phyloP scores from a whole-genome alignment of 2,329 filamentous ascomycete genomes.

The Trichoderma oligosporum region DNA sequence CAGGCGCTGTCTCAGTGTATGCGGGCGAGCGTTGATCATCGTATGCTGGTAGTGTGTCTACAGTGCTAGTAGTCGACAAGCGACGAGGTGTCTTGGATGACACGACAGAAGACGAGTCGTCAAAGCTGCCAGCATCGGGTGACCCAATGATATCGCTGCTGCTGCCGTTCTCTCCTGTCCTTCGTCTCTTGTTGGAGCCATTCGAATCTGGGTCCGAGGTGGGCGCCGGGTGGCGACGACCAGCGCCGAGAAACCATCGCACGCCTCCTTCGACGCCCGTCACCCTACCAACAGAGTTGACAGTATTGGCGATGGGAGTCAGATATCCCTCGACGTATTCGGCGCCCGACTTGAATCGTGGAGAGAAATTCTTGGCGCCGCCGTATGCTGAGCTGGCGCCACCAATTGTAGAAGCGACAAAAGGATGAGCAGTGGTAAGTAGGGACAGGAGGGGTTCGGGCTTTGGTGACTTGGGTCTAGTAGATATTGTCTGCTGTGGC shows the following conservation, averaged over 20 bases:
- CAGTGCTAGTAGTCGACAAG: conserved; percentile 61
- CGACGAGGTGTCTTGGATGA: conserved; percentile 42
- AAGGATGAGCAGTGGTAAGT: conserved; percentile 81
- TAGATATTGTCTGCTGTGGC: conserved; percentile 16
- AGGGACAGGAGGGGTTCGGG: conserved; percentile 81
- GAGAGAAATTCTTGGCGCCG: conserved; percentile 84
- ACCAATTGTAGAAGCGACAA: conserved; percentile 80
- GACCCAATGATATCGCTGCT: conserved; percentile 26
- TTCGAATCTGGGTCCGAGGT: conserved; percentile 46
- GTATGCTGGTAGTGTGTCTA: conserved; percentile 78
- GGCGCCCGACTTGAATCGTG: conserved; percentile 81
- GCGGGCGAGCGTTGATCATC: conserved; percentile 72
- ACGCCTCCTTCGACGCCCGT: conserved; percentile 87
- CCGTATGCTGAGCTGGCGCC: conserved; percentile 82
- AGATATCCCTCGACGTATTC: conserved; percentile 89
- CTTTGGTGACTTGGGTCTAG: conserved; percentile 43
- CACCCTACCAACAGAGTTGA: conserved; percentile 75
- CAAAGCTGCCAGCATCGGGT: conserved; percentile 4
- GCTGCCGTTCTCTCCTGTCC: conserved; percentile 43
- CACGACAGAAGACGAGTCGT: conserved; percentile 29
- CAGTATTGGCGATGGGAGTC: conserved; percentile 79
- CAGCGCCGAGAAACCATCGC: conserved; percentile 71
- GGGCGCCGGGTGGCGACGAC: conserved; percentile 46
- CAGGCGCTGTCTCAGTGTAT: conserved; percentile 59
- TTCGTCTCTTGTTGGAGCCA: conserved; percentile 53